phyloP scores from a whole-genome alignment of 768 basidiomycete species.

The Podaxis sp. region DNA sequence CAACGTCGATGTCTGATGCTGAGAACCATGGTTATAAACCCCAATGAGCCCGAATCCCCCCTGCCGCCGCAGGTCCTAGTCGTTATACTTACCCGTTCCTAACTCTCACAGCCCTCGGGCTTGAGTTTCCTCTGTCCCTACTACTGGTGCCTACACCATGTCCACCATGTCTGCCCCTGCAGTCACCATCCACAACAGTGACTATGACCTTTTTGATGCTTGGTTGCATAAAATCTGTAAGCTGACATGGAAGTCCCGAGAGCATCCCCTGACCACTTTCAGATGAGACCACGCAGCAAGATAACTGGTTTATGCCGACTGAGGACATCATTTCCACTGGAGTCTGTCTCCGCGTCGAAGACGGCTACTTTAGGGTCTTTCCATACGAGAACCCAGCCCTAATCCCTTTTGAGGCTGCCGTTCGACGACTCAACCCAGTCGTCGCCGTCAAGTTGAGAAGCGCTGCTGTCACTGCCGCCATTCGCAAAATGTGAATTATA shows the following conservation, averaged over 20 bases:
- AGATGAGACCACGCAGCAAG: slow-evolving; percentile 56
- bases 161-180: slow-evolving; percentile 19
- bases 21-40: slow-evolving; percentile 8
- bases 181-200: slow-evolving; percentile 50
- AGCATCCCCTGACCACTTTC: slow-evolving; percentile 14
- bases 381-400: slow-evolving; percentile 77
- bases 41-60: not conserved
- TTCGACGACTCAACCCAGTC: slow-evolving; percentile 73
- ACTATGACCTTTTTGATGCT: slow-evolving; percentile 79
- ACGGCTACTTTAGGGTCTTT: slow-evolving; percentile 71
- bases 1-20: slow-evolving; percentile 8
- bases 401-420: slow-evolving; percentile 74
- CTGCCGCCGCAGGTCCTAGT: not conserved
- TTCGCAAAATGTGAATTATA: slow-evolving; percentile 55
- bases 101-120: slow-evolving; percentile 8
- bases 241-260: slow-evolving; percentile 10
- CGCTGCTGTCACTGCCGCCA: slow-evolving; percentile 72
- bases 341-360: slow-evolving; percentile 65
- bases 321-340: slow-evolving; percentile 69
- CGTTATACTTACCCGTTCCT: slow-evolving; percentile 12
- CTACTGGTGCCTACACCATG: not conserved
- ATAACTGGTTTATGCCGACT: slow-evolving; percentile 80
- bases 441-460: slow-evolving; percentile 77
- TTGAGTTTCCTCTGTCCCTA: slow-evolving; percentile 9
- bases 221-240: slow-evolving; percentile 72